phyloP scores from a whole-genome alignment of 495 filamentous ascomycete species.

The Talaromyces wortmannii region DNA sequence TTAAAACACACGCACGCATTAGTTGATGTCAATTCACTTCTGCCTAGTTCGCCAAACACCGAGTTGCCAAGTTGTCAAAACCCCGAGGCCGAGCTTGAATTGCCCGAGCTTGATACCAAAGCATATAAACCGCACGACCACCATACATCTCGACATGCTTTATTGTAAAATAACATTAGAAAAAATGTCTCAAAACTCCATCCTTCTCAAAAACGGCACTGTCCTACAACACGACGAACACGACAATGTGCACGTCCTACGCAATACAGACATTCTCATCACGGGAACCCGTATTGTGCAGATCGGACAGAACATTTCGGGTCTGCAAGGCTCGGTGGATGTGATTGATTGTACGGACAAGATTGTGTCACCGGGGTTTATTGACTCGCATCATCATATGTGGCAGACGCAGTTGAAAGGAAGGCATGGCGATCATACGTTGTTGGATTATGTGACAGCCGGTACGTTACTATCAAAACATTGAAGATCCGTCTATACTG shows the following conservation, averaged over 20 bases:
- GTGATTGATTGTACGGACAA: slow-evolving; percentile 39
- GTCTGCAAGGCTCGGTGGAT: slow-evolving; percentile 7
- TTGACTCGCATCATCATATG: slow-evolving; percentile 47
- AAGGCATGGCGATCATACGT: slow-evolving; percentile 16
- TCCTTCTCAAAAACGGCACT: slow-evolving; percentile 1
- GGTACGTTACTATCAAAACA: too few species aligned
- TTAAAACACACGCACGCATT: too few species aligned
- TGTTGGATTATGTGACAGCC: slow-evolving; percentile 21
- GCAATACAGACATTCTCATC: slow-evolving; percentile 9
- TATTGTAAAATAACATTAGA: not conserved
- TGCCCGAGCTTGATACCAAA: too few species aligned
- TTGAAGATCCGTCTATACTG: too few species aligned
- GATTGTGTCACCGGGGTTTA: slow-evolving; percentile 45
- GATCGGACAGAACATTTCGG: slow-evolving; percentile 4
- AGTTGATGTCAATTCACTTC: too few species aligned
- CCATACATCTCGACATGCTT: too few species aligned
- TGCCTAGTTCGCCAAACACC: too few species aligned
- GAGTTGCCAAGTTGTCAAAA: too few species aligned
- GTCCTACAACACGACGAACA: not conserved
- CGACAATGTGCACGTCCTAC: not conserved
- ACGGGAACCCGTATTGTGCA: slow-evolving; percentile 10
- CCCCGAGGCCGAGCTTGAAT: too few species aligned
- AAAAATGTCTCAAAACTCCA: not conserved
- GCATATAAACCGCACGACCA: too few species aligned
- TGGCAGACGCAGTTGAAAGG: slow-evolving; percentile 41